Evolutionary conservation across 495 filamentous ascomycete genomes (phyloP).

Genomic region (Hypoxylon lenormandii): DNA sequence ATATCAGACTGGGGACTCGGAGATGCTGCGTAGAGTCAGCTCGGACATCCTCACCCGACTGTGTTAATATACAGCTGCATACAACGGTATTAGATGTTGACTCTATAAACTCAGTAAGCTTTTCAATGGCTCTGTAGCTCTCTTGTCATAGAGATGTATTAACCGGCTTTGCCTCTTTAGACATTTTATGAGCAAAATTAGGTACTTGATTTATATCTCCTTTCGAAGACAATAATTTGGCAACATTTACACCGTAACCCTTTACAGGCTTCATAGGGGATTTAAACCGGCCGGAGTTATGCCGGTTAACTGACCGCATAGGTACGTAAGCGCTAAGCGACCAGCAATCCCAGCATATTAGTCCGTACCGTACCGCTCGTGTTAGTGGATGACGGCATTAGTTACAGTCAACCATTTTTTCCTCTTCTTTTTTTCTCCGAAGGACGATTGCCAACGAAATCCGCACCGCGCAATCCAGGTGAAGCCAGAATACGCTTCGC

Average conservation of each 20-base stretch:
- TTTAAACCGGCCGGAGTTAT: slow-evolving; percentile 24
- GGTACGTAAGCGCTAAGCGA: slow-evolving; percentile 17
- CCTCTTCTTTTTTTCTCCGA: slow-evolving; percentile 13
- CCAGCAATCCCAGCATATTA: slow-evolving; percentile 20
- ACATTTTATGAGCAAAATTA: too few relatives aligned
- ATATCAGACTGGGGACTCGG: background rate
- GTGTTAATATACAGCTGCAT: too few relatives aligned
- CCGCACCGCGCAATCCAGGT: slow-evolving; percentile 20
- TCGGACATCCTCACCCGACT: too few relatives aligned
- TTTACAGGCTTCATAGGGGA: background rate
- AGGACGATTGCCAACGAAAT: slow-evolving; percentile 14
- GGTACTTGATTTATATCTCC: too few relatives aligned
- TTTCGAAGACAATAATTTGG: too few relatives aligned
- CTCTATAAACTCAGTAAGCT: too few relatives aligned
- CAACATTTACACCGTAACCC: too few relatives aligned
- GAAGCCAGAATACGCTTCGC: slow-evolving; percentile 34
- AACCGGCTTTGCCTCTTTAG: too few relatives aligned
- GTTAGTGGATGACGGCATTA: slow-evolving; percentile 46
- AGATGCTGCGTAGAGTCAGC: background rate
- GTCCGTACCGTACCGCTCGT: slow-evolving; percentile 1
- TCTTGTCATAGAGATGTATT: too few relatives aligned
- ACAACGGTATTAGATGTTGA: too few relatives aligned
- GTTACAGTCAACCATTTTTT: slow-evolving; percentile 8
- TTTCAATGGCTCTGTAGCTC: too few relatives aligned
- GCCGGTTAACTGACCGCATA: slow-evolving; percentile 19